phyloP scores from a whole-genome alignment of 2,329 filamentous ascomycete species.

The Ceratocystis variospora region DNA sequence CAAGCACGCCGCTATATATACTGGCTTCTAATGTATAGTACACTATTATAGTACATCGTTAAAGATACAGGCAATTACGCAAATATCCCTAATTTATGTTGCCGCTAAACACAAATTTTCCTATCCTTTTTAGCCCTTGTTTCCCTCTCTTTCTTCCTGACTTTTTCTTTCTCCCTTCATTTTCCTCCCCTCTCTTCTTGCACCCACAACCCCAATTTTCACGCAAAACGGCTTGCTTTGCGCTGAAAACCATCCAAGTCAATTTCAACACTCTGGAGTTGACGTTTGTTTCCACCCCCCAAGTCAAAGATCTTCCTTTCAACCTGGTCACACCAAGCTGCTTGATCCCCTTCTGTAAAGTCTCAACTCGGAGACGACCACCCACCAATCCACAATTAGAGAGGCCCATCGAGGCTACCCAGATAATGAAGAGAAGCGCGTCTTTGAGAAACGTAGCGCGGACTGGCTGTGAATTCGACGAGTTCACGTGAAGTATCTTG shows the following conservation, averaged over 20 bases:
- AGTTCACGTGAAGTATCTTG: constrained; percentile 19
- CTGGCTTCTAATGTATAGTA: no score
- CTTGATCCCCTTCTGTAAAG: background rate
- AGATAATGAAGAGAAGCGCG: constrained; percentile 20
- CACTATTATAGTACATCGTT: no score
- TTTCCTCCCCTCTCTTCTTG: background rate
- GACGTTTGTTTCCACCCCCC: background rate
- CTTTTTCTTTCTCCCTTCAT: background rate
- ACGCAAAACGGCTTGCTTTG: constrained; percentile 5
- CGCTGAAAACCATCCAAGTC: background rate
- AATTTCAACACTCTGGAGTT: background rate
- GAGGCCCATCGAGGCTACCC: constrained; percentile 9
- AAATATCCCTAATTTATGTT: background rate
- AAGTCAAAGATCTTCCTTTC: background rate
- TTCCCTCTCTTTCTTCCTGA: background rate
- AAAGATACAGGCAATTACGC: no score
- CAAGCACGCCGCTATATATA: no score
- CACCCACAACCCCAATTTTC: background rate
- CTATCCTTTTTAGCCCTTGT: background rate
- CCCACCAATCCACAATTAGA: background rate
- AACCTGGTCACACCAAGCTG: background rate
- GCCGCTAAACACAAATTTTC: constrained; percentile 2
- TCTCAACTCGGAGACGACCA: constrained; percentile 4
- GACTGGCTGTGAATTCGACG: constrained; percentile 20
- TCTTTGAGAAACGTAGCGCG: constrained; percentile 19